Percentiles rank a stretch among this genome's conserved stretches.
Conservation (phyloP, 257 asterid genomes). For the Fraxinus cuspidata region DNA sequence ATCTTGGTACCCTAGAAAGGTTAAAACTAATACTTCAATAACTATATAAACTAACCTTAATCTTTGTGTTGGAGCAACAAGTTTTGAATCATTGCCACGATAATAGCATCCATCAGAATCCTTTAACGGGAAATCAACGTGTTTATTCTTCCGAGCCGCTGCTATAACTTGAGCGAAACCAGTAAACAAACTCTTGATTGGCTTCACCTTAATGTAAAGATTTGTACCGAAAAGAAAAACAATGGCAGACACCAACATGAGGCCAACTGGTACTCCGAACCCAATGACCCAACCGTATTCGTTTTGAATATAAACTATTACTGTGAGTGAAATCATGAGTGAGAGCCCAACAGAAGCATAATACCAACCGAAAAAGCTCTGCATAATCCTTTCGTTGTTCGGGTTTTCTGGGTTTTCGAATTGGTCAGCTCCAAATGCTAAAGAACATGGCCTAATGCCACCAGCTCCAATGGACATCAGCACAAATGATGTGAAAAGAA, state of each 20-base stretch:
- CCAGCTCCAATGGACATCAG: conserved; percentile 70
- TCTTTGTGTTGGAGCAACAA: conserved; percentile 38
- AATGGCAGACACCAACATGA: conserved; percentile 49
- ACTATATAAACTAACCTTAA: conserved; percentile 39
- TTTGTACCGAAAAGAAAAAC: conserved; percentile 50
- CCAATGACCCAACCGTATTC: conserved; percentile 63
- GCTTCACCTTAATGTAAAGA: conserved; percentile 47
- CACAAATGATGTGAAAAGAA: conserved; percentile 57
- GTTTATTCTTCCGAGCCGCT: conserved; percentile 54
- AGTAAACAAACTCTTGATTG: conserved; percentile 55
- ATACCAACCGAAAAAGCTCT: conserved; percentile 71
- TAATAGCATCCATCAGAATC: conserved; percentile 32
- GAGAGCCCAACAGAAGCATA: conserved; percentile 59
- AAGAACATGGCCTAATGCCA: conserved; percentile 73
- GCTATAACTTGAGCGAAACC: conserved; percentile 50
- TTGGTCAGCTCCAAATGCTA: conserved; percentile 88
- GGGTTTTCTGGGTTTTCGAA: conserved; percentile 55
- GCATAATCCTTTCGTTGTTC: conserved; percentile 46
- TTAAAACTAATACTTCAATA: too few species aligned
- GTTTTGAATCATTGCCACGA: conserved; percentile 35
- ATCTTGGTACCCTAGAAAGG: too few species aligned
- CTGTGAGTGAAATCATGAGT: conserved; percentile 49
- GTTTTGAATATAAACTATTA: conserved; percentile 59
- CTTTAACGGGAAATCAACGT: conserved; percentile 29
- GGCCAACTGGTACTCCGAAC: conserved; percentile 61